Percentiles rank a stretch among this genome's conserved stretches.
phyloP scores from a whole-genome alignment of 2,329 filamentous ascomycete species.

The Sporothrix euskadiensis region DNA sequence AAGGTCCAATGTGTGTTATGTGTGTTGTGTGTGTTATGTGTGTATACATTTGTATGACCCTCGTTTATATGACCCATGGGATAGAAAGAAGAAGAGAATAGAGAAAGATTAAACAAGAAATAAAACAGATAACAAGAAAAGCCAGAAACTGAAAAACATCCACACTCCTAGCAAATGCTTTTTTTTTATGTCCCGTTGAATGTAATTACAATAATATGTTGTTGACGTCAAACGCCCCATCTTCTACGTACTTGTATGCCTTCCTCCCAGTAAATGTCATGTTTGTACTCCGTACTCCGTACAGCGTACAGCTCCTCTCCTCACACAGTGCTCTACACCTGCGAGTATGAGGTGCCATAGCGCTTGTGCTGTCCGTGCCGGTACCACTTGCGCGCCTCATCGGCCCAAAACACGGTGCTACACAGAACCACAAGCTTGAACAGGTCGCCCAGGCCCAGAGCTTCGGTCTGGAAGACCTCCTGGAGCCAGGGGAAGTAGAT shows the following conservation, averaged over 20 bases:
- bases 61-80: conserved; percentile 7
- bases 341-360: conserved; percentile 56
- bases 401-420: conserved; percentile 92
- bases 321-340: conserved; percentile 4
- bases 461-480: conserved; percentile 93
- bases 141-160: neutral
- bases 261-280: neutral
- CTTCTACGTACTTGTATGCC: neutral
- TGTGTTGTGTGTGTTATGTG: neutral
- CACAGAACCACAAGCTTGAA: conserved; percentile 71
- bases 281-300: too few relatives aligned
- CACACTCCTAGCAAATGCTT: conserved; percentile 22
- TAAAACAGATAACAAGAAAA: neutral
- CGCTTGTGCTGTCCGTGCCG: conserved; percentile 57
- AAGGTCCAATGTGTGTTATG: neutral
- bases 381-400: conserved; percentile 84
- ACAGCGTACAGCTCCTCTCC: neutral
- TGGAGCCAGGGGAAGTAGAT: conserved; percentile 95
- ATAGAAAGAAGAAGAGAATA: neutral
- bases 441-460: conserved; percentile 72
- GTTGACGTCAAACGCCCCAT: neutral
- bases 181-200: conserved; percentile 10
- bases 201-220: conserved; percentile 5
- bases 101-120: neutral
- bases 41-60: neutral